These are phyloP conservation scores for Chernovozyma aurita DNA, from an alignment of 1,139 yeast genomes.

Conservation along the genomic window DNA sequence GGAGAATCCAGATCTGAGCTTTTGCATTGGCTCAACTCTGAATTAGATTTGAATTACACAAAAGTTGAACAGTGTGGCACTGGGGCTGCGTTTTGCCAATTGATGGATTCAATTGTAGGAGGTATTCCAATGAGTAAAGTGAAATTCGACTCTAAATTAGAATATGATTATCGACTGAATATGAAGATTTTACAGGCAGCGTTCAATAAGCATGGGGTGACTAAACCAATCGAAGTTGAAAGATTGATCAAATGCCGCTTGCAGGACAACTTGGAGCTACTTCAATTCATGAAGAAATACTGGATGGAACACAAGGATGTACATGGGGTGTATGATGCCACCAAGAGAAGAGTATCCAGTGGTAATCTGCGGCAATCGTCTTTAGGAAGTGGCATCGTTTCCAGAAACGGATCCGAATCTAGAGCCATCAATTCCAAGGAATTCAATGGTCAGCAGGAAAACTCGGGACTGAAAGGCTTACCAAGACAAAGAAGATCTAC, in stretches of 20 bases:
- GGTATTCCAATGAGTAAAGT: constrained; percentile 80
- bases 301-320: constrained; percentile 73
- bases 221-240: constrained; percentile 77
- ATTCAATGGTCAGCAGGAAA: background rate
- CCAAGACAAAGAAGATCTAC: constrained; percentile 3
- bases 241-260: constrained; percentile 78
- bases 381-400: background rate
- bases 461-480: background rate
- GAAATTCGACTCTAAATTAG: constrained; percentile 58
- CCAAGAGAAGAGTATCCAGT: constrained; percentile 19
- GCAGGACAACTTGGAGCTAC: constrained; percentile 89
- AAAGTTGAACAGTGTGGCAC: constrained; percentile 93
- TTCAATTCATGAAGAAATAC: constrained; percentile 84
- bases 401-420: background rate
- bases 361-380: background rate
- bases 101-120: constrained; percentile 77
- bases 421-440: background rate
- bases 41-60: constrained; percentile 59
- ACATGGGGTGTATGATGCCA: constrained; percentile 65
- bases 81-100: constrained; percentile 93
- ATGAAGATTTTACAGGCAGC: constrained; percentile 81
- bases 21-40: constrained; percentile 76
- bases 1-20: constrained; percentile 83
- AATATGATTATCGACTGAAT: constrained; percentile 75
- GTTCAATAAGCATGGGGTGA: constrained; percentile 66